phyloP scores from a whole-genome alignment of 352 stramenopile species.

The Globisporangium perplexum region DNA sequence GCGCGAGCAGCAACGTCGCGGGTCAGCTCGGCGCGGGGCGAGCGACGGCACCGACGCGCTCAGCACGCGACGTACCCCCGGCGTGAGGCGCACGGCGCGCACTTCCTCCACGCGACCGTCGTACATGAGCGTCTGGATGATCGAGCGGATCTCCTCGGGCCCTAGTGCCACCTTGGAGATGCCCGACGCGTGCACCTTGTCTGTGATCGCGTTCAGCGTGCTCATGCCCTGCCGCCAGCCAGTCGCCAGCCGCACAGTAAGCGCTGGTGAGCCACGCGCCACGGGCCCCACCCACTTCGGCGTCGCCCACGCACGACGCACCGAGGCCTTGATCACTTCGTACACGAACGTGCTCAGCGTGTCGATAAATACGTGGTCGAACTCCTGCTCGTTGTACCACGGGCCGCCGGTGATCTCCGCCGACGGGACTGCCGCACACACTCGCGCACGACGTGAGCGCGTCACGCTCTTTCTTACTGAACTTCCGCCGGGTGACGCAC shows the following conservation, averaged over 20 bases:
- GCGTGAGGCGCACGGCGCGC: slow-evolving; percentile 65
- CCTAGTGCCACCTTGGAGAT: slow-evolving; percentile 90
- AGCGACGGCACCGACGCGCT: background rate
- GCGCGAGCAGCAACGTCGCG: slow-evolving; percentile 1
- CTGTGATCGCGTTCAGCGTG: slow-evolving; percentile 84
- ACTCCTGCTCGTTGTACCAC: slow-evolving; percentile 99
- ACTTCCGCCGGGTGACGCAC: too few species aligned
- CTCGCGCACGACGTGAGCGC: background rate
- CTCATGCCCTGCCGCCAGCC: slow-evolving; percentile 47
- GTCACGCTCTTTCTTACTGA: background rate
- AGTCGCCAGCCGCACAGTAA: too few species aligned
- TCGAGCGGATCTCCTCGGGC: slow-evolving; percentile 86
- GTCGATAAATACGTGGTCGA: slow-evolving; percentile 99
- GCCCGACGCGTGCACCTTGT: slow-evolving; percentile 86
- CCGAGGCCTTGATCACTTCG: slow-evolving; percentile 82
- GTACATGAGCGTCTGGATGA: slow-evolving; percentile 93
- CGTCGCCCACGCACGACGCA: too few species aligned
- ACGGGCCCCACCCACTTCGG: too few species aligned
- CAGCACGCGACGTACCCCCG: slow-evolving; percentile 39
- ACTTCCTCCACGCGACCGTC: slow-evolving; percentile 89
- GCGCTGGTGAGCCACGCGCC: too few species aligned
- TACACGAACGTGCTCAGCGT: slow-evolving; percentile 94
- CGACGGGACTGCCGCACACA: slow-evolving; percentile 69
- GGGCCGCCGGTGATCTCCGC: slow-evolving; percentile 98
- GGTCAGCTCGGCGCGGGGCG: too few species aligned